These are phyloP conservation scores for Salix arbutifolia DNA, from an alignment of 345 rosid species.

Conservation along the genomic window DNA sequence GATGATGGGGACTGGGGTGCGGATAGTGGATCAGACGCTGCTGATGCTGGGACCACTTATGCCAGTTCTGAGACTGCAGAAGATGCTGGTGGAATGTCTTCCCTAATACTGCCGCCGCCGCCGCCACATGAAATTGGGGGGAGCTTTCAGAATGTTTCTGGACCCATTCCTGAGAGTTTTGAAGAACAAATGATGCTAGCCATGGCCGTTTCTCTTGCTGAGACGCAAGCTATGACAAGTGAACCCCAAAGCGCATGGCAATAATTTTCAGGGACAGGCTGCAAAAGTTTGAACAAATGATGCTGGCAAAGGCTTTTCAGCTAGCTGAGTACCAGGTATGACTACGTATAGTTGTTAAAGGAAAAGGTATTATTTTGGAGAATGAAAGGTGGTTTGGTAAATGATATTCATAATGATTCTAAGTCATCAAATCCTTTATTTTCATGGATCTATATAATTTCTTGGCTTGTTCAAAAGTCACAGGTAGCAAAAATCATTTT, in stretches of 20 bases:
- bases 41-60: slow-evolving; percentile 71
- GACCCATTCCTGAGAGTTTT: slow-evolving; percentile 72
- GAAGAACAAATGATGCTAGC: slow-evolving; percentile 99
- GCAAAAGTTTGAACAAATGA: slow-evolving; percentile 13
- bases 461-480: not conserved
- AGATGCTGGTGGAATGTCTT: slow-evolving; percentile 38
- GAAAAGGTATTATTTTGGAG: slow-evolving; percentile 16
- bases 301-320: slow-evolving; percentile 14
- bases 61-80: slow-evolving; percentile 56
- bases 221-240: slow-evolving; percentile 55
- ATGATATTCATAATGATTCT: slow-evolving; percentile 16
- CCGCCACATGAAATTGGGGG: slow-evolving; percentile 33
- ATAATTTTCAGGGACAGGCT: slow-evolving; percentile 27
- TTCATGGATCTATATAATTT: not conserved
- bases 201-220: slow-evolving; percentile 90
- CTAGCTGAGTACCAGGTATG: slow-evolving; percentile 13
- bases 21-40: slow-evolving; percentile 49
- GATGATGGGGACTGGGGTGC: slow-evolving; percentile 52
- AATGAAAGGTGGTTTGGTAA: slow-evolving; percentile 31
- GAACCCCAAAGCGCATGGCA: slow-evolving; percentile 66
- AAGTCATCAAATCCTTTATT: not conserved
- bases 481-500: not conserved
- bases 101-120: slow-evolving; percentile 8
- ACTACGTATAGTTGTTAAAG: slow-evolving; percentile 21
- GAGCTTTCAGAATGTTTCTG: slow-evolving; percentile 32